Base-by-base conservation (phyloP, 805 yeast species). In the Myxozyma mucilagina region DNA sequence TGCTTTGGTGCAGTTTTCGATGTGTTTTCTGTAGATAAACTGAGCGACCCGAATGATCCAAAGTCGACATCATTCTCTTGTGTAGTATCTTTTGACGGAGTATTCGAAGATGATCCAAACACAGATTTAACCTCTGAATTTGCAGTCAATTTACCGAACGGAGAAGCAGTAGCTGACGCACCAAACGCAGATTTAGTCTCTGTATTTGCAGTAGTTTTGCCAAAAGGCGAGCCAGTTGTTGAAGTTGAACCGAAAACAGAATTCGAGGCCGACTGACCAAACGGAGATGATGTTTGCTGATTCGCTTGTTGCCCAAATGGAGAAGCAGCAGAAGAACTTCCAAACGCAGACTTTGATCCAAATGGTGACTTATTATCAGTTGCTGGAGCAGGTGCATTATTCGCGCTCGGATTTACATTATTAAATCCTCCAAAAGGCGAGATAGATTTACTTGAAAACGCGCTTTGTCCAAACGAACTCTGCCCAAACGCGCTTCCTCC, bases 361-460 rank as follows among this genome's bases (percentile, higher is more conserved):
- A 20, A 20, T 8, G 20, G 16, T 18, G 16, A 14, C 4, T 8
- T 29, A 18, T 20, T 29, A n/a, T 24, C 51, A 34, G 20, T 9
- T 16, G 53, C 53, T 36, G 43, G n/a, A n/a, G n/a, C n/a, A 13
- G 29, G 29, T 24, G 29, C 29, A 24, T 24, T 24, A 24, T 24
- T 24, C 29, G 29, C 4, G 29, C 29, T 24, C 2, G 29, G 29
- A 24, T 24, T 24, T 24, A 24, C 29, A 24, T 52, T n/a, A 41
- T 39, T 56, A 45, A 57, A 57, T 13, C 45, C 56, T 24, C 47
- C 18, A 20, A 57, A 57, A 4, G 52, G 51, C 20, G 57, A 44
- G 16, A 24, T 14, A 5, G 44, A 6, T 43, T 32, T 16, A 8
- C 24, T 20, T 13, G 20, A 10, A 24, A 16, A 11, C 10, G 32